phyloP scores from a whole-genome alignment of 2,329 filamentous ascomycete species.

The Beauveria pseudobassiana region DNA sequence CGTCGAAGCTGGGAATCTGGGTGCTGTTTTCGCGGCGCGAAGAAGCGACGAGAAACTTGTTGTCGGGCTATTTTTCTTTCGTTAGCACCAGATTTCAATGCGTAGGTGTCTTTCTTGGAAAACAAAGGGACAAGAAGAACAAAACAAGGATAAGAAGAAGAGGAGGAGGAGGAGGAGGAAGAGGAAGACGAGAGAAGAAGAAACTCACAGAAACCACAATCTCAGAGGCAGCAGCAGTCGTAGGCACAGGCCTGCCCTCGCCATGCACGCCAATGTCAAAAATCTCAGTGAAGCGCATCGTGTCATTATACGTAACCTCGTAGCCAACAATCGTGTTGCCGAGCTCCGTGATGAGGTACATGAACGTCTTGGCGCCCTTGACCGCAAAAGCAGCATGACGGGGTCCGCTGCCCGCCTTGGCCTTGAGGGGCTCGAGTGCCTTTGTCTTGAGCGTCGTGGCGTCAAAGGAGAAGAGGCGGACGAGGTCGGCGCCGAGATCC shows the following conservation, averaged over 20 bases:
- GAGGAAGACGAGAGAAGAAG: too few species aligned
- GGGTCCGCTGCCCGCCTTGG: conserved; percentile 51
- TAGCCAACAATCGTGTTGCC: conserved; percentile 50
- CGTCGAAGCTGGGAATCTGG: conserved; percentile 36
- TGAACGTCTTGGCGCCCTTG: conserved; percentile 37
- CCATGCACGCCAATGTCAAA: conserved; percentile 44
- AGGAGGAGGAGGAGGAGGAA: too few species aligned
- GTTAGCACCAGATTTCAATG: background rate
- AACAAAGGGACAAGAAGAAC: too few species aligned
- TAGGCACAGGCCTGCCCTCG: conserved; percentile 31
- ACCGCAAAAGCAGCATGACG: conserved; percentile 55
- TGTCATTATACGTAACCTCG: conserved; percentile 41
- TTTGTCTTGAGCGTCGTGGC: conserved; percentile 35
- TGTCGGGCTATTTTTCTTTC: conserved; percentile 39
- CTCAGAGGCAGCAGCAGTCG: conserved; percentile 44
- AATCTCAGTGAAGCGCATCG: conserved; percentile 37
- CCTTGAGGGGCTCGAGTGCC: conserved; percentile 30
- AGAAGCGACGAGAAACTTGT: conserved; percentile 57
- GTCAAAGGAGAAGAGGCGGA: conserved; percentile 47
- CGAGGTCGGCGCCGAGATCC: conserved; percentile 57
- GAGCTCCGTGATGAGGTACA: conserved; percentile 57
- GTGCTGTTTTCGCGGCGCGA: conserved; percentile 57
- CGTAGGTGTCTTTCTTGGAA: too few species aligned
- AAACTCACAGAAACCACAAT: conserved; percentile 47
- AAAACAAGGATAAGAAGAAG: too few species aligned